A percentile compares a stretch with the other conserved stretches of the same genome.
These are phyloP conservation scores for Nitzschia inconspicua DNA, from an alignment of 108 stramenopile genomes.

Conservation along the genomic window DNA sequence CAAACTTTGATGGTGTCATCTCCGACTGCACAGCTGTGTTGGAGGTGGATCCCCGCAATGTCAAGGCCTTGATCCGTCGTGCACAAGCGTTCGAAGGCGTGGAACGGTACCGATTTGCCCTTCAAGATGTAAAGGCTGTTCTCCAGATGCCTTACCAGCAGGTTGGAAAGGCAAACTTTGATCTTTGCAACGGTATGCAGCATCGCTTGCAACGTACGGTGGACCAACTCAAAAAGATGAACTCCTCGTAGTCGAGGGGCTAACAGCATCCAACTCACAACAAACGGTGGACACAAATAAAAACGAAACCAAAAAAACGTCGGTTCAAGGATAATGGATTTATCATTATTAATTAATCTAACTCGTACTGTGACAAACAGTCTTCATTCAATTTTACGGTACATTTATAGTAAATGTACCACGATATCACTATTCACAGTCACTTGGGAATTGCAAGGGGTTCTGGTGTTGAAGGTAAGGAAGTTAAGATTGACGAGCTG, in stretches of 20 bases:
- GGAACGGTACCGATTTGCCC: slow-evolving; percentile 92
- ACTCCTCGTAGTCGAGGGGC: slow-evolving; percentile 33
- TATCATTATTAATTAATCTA: too few species aligned
- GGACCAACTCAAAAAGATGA: slow-evolving; percentile 49
- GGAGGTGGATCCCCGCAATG: slow-evolving; percentile 93
- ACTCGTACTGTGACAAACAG: too few species aligned
- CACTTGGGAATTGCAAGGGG: too few species aligned
- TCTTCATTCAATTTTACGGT: too few species aligned
- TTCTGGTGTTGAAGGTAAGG: too few species aligned
- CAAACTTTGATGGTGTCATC: slow-evolving; percentile 97
- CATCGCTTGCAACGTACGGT: slow-evolving; percentile 95
- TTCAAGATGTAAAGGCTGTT: slow-evolving; percentile 97
- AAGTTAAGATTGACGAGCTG: too few species aligned
- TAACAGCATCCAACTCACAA: too few species aligned
- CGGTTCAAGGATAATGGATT: too few species aligned
- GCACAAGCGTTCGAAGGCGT: slow-evolving; percentile 99
- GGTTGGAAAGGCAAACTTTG: slow-evolving; percentile 92
- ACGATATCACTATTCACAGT: too few species aligned
- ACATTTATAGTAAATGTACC: too few species aligned
- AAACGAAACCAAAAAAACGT: too few species aligned
- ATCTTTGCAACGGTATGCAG: slow-evolving; percentile 91
- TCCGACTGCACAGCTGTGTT: slow-evolving; percentile 94
- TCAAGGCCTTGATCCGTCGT: slow-evolving; percentile 96
- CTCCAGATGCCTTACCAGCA: slow-evolving; percentile 81
- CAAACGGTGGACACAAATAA: too few species aligned